Evolutionary conservation across 2,329 filamentous ascomycete species (phyloP).

Genomic region (Microsporum audouinii): DNA sequence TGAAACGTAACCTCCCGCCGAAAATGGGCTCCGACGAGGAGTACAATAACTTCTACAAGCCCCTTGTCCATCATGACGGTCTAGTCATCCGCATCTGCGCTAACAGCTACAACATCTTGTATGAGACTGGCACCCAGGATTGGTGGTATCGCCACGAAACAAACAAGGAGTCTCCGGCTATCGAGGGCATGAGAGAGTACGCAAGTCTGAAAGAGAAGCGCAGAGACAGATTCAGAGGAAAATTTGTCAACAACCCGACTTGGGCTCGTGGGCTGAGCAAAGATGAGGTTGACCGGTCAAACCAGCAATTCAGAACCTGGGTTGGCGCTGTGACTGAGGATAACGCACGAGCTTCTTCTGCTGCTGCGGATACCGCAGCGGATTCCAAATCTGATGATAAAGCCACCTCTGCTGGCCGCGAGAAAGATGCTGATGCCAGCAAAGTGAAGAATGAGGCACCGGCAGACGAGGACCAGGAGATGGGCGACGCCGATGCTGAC

Average conservation of each 20-base stretch:
- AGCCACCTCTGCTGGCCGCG: neutral
- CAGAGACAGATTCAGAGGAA: conserved; percentile 40
- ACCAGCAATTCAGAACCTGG: conserved; percentile 39
- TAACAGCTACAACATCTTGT: conserved; percentile 69
- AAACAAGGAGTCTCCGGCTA: conserved; percentile 14
- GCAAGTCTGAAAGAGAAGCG: conserved; percentile 32
- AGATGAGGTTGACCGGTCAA: conserved; percentile 39
- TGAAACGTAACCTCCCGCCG: conserved; percentile 58
- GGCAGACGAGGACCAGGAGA: conserved; percentile 1
- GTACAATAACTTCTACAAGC: conserved; percentile 44
- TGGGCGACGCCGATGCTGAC: neutral
- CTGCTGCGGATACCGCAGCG: neutral
- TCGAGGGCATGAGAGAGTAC: conserved; percentile 24
- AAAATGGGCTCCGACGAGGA: conserved; percentile 52
- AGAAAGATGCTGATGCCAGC: neutral
- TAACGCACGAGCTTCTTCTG: neutral
- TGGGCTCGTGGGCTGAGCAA: conserved; percentile 42
- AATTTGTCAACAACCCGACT: conserved; percentile 42
- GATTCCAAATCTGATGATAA: neutral
- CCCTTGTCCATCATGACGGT: conserved; percentile 53
- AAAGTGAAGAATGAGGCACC: neutral
- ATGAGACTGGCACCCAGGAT: conserved; percentile 58
- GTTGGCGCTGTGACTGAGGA: conserved; percentile 21
- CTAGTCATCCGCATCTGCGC: conserved; percentile 63
- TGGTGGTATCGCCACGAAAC: conserved; percentile 48